Evolutionary conservation across 768 basidiomycete genomes (phyloP).

Genomic region (Zangia roseola): DNA sequence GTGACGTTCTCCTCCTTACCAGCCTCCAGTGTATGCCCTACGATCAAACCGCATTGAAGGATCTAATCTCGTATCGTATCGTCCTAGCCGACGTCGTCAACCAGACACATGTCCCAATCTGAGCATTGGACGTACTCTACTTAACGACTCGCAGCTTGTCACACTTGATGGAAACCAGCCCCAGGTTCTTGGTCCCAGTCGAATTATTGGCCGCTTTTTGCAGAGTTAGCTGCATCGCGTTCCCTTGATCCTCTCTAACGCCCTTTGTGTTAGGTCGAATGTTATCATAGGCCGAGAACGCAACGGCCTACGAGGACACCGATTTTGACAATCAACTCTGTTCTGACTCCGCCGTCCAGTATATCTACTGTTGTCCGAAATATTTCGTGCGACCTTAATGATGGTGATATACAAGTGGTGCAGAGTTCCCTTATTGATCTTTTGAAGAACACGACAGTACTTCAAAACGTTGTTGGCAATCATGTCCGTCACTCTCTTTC

Average conservation of each 20-base stretch:
- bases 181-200: conserved; percentile 52
- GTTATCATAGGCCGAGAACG: conserved; percentile 38
- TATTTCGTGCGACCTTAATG: conserved; percentile 40
- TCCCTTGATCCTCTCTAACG: background rate
- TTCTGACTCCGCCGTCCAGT: conserved; percentile 53
- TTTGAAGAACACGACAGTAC: conserved; percentile 44
- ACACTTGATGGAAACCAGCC: conserved; percentile 55
- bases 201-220: conserved; percentile 38
- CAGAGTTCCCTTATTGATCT: conserved; percentile 34
- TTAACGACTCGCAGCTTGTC: conserved; percentile 48
- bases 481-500: conserved; percentile 44
- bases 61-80: conserved; percentile 51
- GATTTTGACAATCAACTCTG: conserved; percentile 48
- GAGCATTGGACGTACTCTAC: conserved; percentile 64
- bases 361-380: conserved; percentile 41
- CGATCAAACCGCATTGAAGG: conserved; percentile 38
- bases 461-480: conserved; percentile 50
- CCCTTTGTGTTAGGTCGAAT: conserved; percentile 25
- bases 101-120: conserved; percentile 49
- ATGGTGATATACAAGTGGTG: conserved; percentile 45
- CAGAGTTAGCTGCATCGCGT: conserved; percentile 34
- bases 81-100: conserved; percentile 50
- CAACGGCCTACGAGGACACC: conserved; percentile 38
- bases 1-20: conserved; percentile 2
- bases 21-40: conserved; percentile 8